Conservation (phyloP, 1,284 basidiomycete species). For the Ustilago lituana region DNA sequence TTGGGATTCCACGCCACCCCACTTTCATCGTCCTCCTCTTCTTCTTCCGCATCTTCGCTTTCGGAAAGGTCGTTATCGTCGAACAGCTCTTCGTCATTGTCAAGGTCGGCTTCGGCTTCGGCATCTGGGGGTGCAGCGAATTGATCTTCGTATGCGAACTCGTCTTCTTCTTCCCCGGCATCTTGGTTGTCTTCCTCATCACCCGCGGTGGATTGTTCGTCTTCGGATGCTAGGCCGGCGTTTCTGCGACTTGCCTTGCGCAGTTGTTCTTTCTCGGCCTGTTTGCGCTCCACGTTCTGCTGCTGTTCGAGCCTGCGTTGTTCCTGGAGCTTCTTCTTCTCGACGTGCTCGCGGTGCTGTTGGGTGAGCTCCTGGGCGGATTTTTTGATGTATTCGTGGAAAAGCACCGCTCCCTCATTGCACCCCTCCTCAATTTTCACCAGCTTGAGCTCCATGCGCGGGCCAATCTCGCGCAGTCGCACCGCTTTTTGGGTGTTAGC, state of each 20-base stretch:
- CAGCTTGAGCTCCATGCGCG: constrained; percentile 88
- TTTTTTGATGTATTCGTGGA: constrained; percentile 62
- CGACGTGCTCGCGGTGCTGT: constrained; percentile 32
- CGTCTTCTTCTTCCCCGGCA: constrained; percentile 50
- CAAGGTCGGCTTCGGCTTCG: constrained; percentile 31
- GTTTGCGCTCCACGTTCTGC: constrained; percentile 58
- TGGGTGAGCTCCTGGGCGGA: constrained; percentile 35
- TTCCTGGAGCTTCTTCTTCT: constrained; percentile 42
- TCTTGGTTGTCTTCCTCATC: constrained; percentile 19
- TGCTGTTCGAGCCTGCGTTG: constrained; percentile 54
- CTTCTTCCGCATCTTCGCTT: constrained; percentile 8
- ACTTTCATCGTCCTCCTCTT: constrained; percentile 15
- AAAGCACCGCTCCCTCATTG: constrained; percentile 62
- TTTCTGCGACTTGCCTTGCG: constrained; percentile 16
- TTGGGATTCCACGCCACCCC: constrained; percentile 22
- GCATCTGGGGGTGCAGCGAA: too few species aligned
- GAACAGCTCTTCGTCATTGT: constrained; percentile 49
- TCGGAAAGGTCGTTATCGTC: constrained; percentile 7
- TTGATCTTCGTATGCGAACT: constrained; percentile 62
- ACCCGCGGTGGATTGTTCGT: constrained; percentile 18
- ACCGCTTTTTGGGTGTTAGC: constrained; percentile 91
- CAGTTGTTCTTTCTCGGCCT: constrained; percentile 45
- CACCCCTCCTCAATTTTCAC: constrained; percentile 96
- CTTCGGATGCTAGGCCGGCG: constrained; percentile 26
- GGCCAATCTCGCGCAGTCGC: constrained; percentile 90